Percentiles rank a stretch among this genome's conserved stretches.
Conservation (phyloP, 1,139 yeast genomes). For the Suhomyces maxii region DNA sequence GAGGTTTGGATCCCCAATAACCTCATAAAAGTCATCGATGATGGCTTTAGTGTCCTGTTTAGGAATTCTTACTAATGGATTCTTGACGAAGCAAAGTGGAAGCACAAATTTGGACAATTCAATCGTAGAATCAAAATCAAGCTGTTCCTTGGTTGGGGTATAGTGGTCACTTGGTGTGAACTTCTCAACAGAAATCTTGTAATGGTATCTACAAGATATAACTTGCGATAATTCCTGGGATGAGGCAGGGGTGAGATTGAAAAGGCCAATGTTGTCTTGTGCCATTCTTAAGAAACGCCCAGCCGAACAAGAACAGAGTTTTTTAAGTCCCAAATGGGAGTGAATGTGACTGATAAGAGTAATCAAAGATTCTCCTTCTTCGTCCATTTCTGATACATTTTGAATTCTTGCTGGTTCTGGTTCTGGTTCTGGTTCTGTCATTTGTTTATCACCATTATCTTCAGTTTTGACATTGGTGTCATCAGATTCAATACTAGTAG, state of each 20-base stretch:
- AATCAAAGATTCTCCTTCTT: neutral
- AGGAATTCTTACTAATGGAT: constrained; percentile 57
- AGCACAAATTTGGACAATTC: constrained; percentile 62
- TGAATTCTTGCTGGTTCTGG: neutral
- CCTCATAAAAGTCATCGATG: constrained; percentile 70
- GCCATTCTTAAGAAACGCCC: constrained; percentile 65
- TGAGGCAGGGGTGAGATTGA: constrained; percentile 27
- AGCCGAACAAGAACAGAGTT: constrained; percentile 64
- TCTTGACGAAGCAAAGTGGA: constrained; percentile 59
- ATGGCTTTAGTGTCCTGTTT: constrained; percentile 71
- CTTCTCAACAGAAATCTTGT: constrained; percentile 57
- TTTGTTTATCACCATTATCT: neutral
- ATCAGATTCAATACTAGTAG: neutral
- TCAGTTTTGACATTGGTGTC: neutral
- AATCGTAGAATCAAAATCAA: constrained; percentile 48
- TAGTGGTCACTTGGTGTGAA: constrained; percentile 68
- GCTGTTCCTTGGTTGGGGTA: constrained; percentile 43
- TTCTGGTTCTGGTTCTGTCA: neutral
- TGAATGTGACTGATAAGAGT: constrained; percentile 43
- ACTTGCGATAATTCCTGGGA: constrained; percentile 72
- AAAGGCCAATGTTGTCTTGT: constrained; percentile 52
- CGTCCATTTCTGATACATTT: neutral
- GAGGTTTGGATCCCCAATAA: constrained; percentile 65
- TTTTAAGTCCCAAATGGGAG: constrained; percentile 67
- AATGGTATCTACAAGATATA: constrained; percentile 75